A percentile compares a stretch with the other conserved stretches of the same genome.
phyloP scores from a whole-genome alignment of 2,329 filamentous ascomycete genomes.

The Colletotrichum theobromicola region DNA sequence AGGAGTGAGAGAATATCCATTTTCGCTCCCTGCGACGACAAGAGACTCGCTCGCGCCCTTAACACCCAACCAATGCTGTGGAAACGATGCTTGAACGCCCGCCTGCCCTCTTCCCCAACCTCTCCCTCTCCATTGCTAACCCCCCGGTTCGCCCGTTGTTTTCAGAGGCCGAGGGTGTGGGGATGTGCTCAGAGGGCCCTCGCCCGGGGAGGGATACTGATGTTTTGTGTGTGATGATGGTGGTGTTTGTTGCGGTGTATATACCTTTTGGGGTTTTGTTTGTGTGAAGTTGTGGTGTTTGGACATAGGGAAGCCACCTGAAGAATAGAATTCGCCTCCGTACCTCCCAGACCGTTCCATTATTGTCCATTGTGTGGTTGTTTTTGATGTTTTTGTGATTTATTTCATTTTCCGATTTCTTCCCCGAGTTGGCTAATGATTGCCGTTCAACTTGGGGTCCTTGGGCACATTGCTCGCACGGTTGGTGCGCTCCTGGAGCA shows the following conservation, averaged over 20 bases:
- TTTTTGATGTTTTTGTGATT: not conserved
- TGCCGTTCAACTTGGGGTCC: conserved; percentile 39
- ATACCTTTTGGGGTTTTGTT: not conserved
- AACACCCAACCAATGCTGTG: conserved; percentile 14
- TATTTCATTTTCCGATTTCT: not conserved
- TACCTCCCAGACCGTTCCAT: not conserved
- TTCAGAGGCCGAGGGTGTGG: not conserved
- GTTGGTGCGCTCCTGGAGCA: conserved; percentile 40
- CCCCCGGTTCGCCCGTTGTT: not conserved
- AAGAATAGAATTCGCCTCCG: not conserved
- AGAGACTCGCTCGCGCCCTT: conserved; percentile 9
- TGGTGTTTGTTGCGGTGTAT: not conserved
- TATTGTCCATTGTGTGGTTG: not conserved
- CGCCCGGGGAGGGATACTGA: not conserved
- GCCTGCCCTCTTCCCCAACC: not conserved
- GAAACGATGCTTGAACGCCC: conserved; percentile 9
- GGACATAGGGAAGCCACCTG: not conserved
- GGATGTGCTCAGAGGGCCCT: not conserved
- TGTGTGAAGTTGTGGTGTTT: not conserved
- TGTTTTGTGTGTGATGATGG: not conserved
- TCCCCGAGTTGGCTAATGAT: conserved; percentile 17
- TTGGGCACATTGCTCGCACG: conserved; percentile 35
- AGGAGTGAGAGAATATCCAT: not conserved
- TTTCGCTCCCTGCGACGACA: not conserved
- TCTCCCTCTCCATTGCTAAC: not conserved